Conservation (phyloP, 345 rosid species). For the Mangifera indica region DNA sequence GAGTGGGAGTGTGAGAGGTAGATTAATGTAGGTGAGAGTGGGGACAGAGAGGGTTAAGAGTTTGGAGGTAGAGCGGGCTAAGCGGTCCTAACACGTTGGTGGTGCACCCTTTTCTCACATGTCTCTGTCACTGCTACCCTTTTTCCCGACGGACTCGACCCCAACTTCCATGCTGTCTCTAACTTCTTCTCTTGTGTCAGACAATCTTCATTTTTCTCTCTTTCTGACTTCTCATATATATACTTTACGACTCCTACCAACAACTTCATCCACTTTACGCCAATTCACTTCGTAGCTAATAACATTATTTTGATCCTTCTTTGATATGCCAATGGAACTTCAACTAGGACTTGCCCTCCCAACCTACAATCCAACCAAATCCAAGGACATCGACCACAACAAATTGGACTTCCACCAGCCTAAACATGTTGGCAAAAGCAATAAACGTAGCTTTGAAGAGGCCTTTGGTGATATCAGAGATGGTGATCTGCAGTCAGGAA, state of each 20-base stretch:
- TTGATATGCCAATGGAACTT: constrained; percentile 59
- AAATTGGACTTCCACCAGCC: background rate
- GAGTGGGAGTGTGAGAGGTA: background rate
- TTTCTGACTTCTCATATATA: constrained; percentile 7
- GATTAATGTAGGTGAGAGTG: constrained; percentile 7
- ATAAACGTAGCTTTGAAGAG: constrained; percentile 36
- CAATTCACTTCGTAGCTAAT: background rate
- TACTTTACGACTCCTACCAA: background rate
- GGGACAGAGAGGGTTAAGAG: constrained; percentile 14
- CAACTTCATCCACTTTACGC: constrained; percentile 16
- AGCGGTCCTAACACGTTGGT: constrained; percentile 32
- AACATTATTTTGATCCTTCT: background rate
- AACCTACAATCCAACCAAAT: constrained; percentile 8
- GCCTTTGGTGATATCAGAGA: constrained; percentile 23
- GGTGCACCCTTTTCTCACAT: constrained; percentile 28
- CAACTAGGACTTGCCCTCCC: constrained; percentile 49
- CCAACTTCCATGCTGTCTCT: constrained; percentile 51
- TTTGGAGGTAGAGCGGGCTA: constrained; percentile 6
- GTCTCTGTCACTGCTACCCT: constrained; percentile 58
- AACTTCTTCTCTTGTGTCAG: constrained; percentile 28
- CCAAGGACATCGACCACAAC: constrained; percentile 25
- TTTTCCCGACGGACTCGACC: constrained; percentile 83
- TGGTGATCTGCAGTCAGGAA: constrained; percentile 5
- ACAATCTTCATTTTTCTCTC: constrained; percentile 24
- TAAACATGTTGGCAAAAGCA: background rate